phyloP scores from a whole-genome alignment of 768 basidiomycete genomes.

The Lactarius hengduanensis region DNA sequence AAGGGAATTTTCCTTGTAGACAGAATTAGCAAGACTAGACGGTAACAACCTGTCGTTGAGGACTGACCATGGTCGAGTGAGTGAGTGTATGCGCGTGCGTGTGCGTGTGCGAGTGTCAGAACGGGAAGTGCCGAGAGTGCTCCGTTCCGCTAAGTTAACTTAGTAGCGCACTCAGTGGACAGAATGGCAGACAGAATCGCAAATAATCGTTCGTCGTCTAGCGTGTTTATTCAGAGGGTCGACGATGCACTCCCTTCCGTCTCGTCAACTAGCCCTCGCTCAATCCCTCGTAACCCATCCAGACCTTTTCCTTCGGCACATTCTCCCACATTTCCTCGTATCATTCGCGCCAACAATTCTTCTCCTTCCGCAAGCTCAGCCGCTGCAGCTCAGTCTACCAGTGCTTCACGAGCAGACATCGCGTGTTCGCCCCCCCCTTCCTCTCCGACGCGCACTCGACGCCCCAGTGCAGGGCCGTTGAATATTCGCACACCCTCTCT shows the following conservation, averaged over 20 bases:
- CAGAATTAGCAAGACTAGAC: conserved; percentile 1
- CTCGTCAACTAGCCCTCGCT: conserved; percentile 57
- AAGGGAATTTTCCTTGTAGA: conserved; percentile 49
- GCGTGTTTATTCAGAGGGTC: conserved; percentile 66
- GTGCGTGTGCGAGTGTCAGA: not conserved
- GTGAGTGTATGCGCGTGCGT: not conserved
- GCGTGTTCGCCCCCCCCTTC: conserved; percentile 45
- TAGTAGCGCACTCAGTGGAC: not conserved
- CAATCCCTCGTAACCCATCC: conserved; percentile 44
- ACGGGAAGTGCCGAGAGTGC: conserved; percentile 1
- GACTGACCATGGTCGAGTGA: conserved; percentile 23
- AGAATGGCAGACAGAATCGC: conserved; percentile 25
- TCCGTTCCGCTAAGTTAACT: not conserved
- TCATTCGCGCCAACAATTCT: conserved; percentile 57
- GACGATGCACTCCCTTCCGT: conserved; percentile 52
- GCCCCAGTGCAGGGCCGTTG: conserved; percentile 40
- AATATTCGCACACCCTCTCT: conserved; percentile 20
- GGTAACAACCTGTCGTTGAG: not conserved
- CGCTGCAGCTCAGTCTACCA: conserved; percentile 26
- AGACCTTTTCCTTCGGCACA: conserved; percentile 43
- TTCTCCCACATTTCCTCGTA: conserved; percentile 59
- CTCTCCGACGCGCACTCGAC: conserved; percentile 49
- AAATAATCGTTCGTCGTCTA: conserved; percentile 55
- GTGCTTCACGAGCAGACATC: conserved; percentile 38
- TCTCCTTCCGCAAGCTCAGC: conserved; percentile 31